Evolutionary conservation across 192 early-diverging fungal genomes (phyloP), one percentile per base, ranked within the genome.

Genomic region (Coemansia sp.): DNA sequence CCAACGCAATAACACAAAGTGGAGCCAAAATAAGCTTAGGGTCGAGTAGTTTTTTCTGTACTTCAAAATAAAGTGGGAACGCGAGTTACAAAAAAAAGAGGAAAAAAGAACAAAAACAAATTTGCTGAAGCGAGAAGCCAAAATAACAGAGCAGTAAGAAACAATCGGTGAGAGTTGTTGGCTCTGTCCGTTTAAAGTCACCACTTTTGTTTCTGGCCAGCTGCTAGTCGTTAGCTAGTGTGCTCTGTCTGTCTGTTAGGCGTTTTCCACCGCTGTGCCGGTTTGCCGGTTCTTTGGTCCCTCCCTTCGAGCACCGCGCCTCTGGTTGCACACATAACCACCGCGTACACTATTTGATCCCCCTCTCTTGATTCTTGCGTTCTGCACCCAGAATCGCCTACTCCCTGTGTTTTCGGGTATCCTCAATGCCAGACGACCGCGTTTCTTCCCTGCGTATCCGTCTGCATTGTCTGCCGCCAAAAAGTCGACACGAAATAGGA

Each of bases 51-150:
- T 15, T 45, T 45, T 45, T 52, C 10, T 9, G n/a, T 16, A n/a
- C 51, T 36, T 6, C 12, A 36, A 56, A 56, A 21, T 8, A 56
- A 56, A 56, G 11, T 8, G 15, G 19, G 55, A 56, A 56, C 55
- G 55, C 55, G 55, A 56, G 55, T 36, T 56, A 16, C 5, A 52
- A 52, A 52, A 52, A n/a, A 10, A 52, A 32, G 32, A 32, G 32
- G 32, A 36, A 56, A 26, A n/a, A 37, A 56, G 21, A 15, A 13
- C 15, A 4, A 36, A 56, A 56, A 18, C 36, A 36, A 56, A 26
- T 56, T 12, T 56, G 21, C 32, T 56, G 8, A n/a, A n/a, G 12
- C 5, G 8, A 26, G 11, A 10, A 21, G 10, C 8, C 55, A 26
- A 56, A 26, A 56, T 32, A 10, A 15, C 55, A 56, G 32, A 32